Percentiles rank a stretch among this genome's conserved stretches.
Evolutionary conservation across 2,329 filamentous ascomycete genomes (phyloP).

Genomic region (Penicillium sp.): DNA sequence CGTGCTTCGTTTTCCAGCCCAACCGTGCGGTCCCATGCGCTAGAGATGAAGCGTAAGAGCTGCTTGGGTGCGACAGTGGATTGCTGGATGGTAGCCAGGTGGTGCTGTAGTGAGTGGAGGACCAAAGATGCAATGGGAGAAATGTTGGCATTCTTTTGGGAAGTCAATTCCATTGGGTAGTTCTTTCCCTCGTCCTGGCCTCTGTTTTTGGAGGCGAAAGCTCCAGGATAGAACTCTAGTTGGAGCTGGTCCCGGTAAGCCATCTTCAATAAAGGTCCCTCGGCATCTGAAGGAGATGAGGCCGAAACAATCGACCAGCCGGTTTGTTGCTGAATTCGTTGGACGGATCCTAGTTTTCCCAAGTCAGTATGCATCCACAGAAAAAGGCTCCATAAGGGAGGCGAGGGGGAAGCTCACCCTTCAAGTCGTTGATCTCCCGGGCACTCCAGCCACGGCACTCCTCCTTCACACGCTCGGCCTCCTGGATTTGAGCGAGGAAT

Average conservation of each 20-base stretch:
- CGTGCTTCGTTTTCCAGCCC: constrained; percentile 45
- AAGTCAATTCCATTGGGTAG: constrained; percentile 35
- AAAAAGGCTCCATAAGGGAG: background rate
- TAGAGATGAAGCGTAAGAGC: constrained; percentile 42
- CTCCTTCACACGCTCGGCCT: constrained; percentile 79
- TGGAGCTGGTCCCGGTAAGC: constrained; percentile 43
- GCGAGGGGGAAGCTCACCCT: constrained; percentile 55
- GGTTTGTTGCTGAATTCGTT: constrained; percentile 40
- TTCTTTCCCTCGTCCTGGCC: constrained; percentile 24
- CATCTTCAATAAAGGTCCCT: constrained; percentile 41
- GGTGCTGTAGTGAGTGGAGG: constrained; percentile 41
- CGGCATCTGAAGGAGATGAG: constrained; percentile 25
- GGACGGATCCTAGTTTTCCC: constrained; percentile 36
- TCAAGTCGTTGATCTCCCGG: constrained; percentile 74
- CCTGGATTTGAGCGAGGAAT: constrained; percentile 70
- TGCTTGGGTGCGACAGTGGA: constrained; percentile 36
- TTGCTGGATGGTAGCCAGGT: constrained; percentile 37
- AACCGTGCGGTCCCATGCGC: constrained; percentile 43
- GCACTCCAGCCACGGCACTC: constrained; percentile 87
- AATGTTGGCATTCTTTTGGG: constrained; percentile 23
- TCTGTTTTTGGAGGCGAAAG: constrained; percentile 30
- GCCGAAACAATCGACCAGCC: constrained; percentile 47
- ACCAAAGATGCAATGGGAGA: constrained; percentile 43
- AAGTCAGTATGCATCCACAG: constrained; percentile 5
- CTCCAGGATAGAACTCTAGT: constrained; percentile 43